phyloP scores from a whole-genome alignment of 345 rosid species.

The Eutrema yunnanense region DNA sequence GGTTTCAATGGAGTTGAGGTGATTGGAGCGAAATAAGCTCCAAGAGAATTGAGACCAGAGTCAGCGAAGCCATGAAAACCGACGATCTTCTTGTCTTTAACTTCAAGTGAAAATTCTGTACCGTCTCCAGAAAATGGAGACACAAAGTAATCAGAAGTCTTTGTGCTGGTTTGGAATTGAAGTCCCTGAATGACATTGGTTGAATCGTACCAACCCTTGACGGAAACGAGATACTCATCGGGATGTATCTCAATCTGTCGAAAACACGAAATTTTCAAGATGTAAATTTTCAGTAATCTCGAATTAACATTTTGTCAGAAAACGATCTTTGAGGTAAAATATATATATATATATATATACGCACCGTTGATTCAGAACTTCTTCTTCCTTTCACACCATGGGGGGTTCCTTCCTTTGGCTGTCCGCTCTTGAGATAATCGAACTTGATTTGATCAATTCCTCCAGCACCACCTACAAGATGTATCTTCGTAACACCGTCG shows the following conservation, averaged over 20 bases:
- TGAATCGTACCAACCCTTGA: not conserved
- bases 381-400: not conserved
- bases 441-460: conserved; percentile 1
- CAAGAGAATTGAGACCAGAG: conserved; percentile 9
- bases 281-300: not conserved
- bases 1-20: not conserved
- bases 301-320: not conserved
- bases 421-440: not conserved
- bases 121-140: not conserved
- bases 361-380: not conserved
- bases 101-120: conserved; percentile 3
- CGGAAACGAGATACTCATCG: not conserved
- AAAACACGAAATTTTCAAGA: not conserved
- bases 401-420: not conserved
- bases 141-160: not conserved
- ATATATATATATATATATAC: not conserved
- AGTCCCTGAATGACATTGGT: conserved; percentile 1
- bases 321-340: not conserved
- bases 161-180: conserved; percentile 4
- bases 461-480: not conserved
- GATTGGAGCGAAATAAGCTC: conserved; percentile 19
- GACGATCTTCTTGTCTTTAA: conserved; percentile 21
- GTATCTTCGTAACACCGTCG: conserved; percentile 11
- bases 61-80: conserved; percentile 22
- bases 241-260: not conserved